Evolutionary conservation across 1,284 basidiomycete species (phyloP), one percentile per base, ranked within the genome.

Genomic region (Melampsora abietis-canadensis): DNA sequence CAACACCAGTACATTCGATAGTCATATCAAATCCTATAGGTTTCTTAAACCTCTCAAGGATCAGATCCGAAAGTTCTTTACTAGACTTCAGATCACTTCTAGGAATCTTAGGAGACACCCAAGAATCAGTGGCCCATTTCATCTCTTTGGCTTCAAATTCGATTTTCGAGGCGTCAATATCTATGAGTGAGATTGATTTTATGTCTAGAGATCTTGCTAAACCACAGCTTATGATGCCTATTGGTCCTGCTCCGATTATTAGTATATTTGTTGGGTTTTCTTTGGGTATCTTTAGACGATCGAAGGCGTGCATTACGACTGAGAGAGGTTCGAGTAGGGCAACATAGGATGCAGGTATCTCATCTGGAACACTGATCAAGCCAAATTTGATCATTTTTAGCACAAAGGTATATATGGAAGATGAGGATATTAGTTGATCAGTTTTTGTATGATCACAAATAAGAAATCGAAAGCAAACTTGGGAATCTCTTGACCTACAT

Each of bases 261-360:
- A 96, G 88, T 59, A 95, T 88, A 63, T 87, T 85, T 77, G 90
- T 87, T 40, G 37, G 10, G 27, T 87, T 88, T 1, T 82, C 79
- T 27, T 81, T 80, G 70, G 6, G 6, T 40, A 93, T 84, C 57
- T 85, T 82, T 27, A 89, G 88, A 47, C 92, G 87, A 67, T 88
- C 86, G 47, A 88, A 86, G 27, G 92, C 92, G 82, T 95, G 92
- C 68, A 95, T 85, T 78, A 94, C 87, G 76, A 94, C 94, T 48
- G 89, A 90, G 74, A 97, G 88, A 19, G 94, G 94, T 81, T 97
- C 94, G 30, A 92, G 91, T 75, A 96, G 86, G 3, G 93, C 89
- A 15, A 90, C 94, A 78, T 88, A 87, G 76, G 92, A 88, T 79
- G 89, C 89, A 37, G 88, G 85, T 79, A 90, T 88, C 76, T 82